Base-by-base conservation (phyloP, 78 protist genomes). In the slime mould (Dictyostelium discoideum) region DNA sequence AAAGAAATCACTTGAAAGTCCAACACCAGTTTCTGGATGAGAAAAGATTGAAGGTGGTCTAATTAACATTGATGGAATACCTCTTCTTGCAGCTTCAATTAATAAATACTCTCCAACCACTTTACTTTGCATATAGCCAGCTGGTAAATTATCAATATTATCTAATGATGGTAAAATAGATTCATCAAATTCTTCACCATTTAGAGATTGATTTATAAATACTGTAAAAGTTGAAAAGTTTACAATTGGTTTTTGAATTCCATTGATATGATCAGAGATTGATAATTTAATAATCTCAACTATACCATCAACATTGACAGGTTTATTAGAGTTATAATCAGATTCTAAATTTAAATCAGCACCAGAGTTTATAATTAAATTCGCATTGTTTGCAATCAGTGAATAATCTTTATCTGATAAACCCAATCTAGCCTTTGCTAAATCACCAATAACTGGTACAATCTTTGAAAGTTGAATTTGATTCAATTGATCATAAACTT, bases 121-220 rank as follows among this genome's bases (percentile, higher is more conserved):
- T 84, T 88, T 88, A 18, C 86, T 78, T 81, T 88, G 93, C 39
- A 60, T 67, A 84, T 88, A 88, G 1, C 93, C 92, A 16, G 46
- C 72, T 42, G 65, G 60, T 69, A 78, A 48, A 69, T 78, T 81
- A 37, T 87, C 80, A 48, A 87, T 50, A 11, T 78, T 81, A 42
- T 87, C 80, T 0, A 87, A 40, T n/a, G 93, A 44, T 76, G 92
- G 92, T 16, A 63, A 50, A 42, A 76, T 26, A 5, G 40, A 37
- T 67, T 67, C 76, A 67, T 67, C 76, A 67, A 67, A 74, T 14
- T 22, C 42, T 74, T 22, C n/a, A 78, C 84, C 48, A 78, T 78
- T 42, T 20, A 22, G 22, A 37, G 32, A 78, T 42, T 40, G 57
- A 42, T 42, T 73, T 24, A 73, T 13, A 32, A 73, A 78, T 1